Conservation (phyloP, 2,329 filamentous ascomycete species). For the Neonectria sp. region DNA sequence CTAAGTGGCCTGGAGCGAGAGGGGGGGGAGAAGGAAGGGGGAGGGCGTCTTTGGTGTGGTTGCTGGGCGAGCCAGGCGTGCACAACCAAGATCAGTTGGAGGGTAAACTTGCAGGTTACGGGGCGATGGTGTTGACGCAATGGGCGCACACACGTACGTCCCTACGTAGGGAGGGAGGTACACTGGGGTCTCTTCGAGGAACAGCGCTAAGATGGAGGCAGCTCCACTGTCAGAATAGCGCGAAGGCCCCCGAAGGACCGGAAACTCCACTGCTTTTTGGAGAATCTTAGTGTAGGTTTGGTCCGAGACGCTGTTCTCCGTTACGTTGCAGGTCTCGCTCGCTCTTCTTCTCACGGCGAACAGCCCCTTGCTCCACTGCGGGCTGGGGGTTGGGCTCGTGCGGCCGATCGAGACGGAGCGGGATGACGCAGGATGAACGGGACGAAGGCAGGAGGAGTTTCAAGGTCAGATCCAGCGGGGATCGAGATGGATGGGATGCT, state of each 20-base stretch:
- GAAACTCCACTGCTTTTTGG: neutral
- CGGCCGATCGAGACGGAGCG: slow-evolving; percentile 13
- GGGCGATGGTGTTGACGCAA: slow-evolving; percentile 49
- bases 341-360: too few species aligned
- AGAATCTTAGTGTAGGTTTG: neutral
- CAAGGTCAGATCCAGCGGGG: slow-evolving; percentile 6
- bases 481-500: neutral
- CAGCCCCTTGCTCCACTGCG: slow-evolving; percentile 2
- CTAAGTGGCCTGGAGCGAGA: slow-evolving; percentile 31
- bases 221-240: slow-evolving; percentile 19
- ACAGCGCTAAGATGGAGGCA: slow-evolving; percentile 16
- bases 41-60: slow-evolving; percentile 18
- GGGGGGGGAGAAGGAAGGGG: slow-evolving; percentile 13
- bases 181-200: slow-evolving; percentile 18
- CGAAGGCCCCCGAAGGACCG: neutral
- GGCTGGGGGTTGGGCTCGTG: slow-evolving; percentile 10
- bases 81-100: slow-evolving; percentile 36
- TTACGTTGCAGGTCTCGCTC: neutral
- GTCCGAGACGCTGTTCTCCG: slow-evolving; percentile 5
- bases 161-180: neutral
- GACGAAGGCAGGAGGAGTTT: slow-evolving; percentile 1
- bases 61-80: slow-evolving; percentile 33
- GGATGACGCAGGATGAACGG: slow-evolving; percentile 21
- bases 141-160: slow-evolving; percentile 36
- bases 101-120: slow-evolving; percentile 38